Base-by-base conservation (phyloP, 225 moss, liverwort and hornwort species). In the Pseudoscleropodium purum region DNA sequence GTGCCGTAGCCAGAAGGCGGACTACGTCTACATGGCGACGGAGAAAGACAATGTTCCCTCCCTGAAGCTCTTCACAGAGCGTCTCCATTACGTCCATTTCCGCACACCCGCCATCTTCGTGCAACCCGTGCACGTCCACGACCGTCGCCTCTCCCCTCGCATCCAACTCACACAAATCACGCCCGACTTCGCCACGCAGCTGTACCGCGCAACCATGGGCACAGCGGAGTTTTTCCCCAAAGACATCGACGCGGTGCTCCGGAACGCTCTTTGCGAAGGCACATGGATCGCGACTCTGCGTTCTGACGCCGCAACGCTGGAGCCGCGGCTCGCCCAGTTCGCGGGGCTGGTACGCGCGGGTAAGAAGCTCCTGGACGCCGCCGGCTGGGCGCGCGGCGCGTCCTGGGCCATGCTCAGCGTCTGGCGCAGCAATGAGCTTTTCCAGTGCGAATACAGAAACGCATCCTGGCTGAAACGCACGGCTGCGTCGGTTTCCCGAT, bases 371-470 rank as follows among this genome's bases (percentile, higher is more conserved):
- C 70, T 49, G 94, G 88, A 88, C 91, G 90, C 23, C n/a, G n/a
- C 79, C 25, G 81, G 84, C 26, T 87, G 90, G 91, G 89, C 95
- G 60, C 23, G 77, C 29, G 91, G 94, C 19, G 69, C 91, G 36
- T 95, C 97, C 2, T 99, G 97, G 97, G 99, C 99, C 14, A 96
- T 99, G 87, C 88, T 99, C 25, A 97, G 97, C 76, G 87, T 99
- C 15, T 99, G 99, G 99, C 97, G 95, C 88, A 97, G 97, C 89
- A 97, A 99, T 75, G 99, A 99, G 83, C 91, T 97, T 34, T 99
- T 99, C 89, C 95, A 89, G 89, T 92, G 97, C 56, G 96, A 99
- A 88, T 92, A 97, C 87, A 95, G 90, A 56, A 97, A 97, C 41
- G 97, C 95, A 1, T 94, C 97, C 6, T 90, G 96, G 91, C 84